Percentiles rank a stretch among this genome's conserved stretches.
phyloP scores from a whole-genome alignment of 208 protist species.

The Crithidia expoeki region DNA sequence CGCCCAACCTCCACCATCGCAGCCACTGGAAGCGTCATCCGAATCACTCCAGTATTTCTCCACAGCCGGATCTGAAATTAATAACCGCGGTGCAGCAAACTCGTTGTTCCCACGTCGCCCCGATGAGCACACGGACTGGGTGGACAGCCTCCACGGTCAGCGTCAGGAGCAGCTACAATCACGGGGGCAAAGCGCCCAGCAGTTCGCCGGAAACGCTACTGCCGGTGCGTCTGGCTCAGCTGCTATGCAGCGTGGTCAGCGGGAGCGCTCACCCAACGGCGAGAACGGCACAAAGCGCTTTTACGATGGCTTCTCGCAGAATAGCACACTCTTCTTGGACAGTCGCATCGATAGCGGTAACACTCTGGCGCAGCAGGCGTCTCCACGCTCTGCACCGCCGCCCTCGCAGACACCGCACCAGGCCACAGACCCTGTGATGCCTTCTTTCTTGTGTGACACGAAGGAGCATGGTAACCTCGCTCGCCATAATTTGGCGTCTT shows the following conservation, averaged over 20 bases:
- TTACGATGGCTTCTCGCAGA: background rate
- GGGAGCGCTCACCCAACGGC: background rate
- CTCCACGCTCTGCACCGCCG: background rate
- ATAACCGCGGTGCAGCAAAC: constrained; percentile 9
- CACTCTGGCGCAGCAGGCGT: background rate
- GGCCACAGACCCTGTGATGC: background rate
- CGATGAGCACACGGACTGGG: background rate
- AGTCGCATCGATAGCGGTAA: background rate
- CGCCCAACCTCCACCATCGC: background rate
- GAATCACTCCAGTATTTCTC: background rate
- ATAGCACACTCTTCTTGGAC: constrained; percentile 1
- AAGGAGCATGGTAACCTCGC: background rate
- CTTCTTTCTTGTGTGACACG: background rate
- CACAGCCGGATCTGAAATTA: background rate
- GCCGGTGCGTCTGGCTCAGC: background rate
- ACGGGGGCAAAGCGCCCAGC: constrained; percentile 9
- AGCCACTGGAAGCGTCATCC: background rate
- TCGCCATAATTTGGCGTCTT: background rate
- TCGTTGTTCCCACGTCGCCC: background rate
- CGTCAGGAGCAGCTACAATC: constrained; percentile 12
- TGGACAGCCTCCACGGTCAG: background rate
- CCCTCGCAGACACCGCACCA: background rate
- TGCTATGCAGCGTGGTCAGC: background rate
- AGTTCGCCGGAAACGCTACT: background rate
- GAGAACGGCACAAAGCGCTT: constrained; percentile 1